Evolutionary conservation across 1,284 basidiomycete genomes (phyloP), one percentile per base, ranked within the genome.

Genomic region (Mycena citricolor): DNA sequence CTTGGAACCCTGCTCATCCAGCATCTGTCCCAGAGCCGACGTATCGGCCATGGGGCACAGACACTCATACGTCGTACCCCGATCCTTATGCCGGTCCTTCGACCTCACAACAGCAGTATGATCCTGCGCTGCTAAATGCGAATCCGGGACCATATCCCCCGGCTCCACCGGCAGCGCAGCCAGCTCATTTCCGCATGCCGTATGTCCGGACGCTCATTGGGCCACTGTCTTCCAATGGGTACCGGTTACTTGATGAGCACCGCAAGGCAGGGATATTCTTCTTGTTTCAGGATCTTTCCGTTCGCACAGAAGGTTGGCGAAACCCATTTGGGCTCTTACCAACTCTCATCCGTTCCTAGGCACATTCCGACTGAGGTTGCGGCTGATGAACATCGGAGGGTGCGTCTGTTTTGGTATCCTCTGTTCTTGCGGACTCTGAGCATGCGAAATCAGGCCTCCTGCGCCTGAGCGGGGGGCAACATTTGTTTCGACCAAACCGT

Each of bases 171-270:
- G 52, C 59, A 57, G 51, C 59, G 55, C 39, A 64, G 63, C 25
- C 62, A 67, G 28, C 71, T 26, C 66, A 76, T 42, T 73, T 80
- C 17, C 72, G 81, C 16, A 79, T 81, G 57, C 77, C 80, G 4
- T 92, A 90, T 63, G 89, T 86, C 5, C 80, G 90, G 37, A 94
- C 92, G 1, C 77, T 95, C 5, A 90, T 95, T 45, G 92, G 92
- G 7, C 88, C 90, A 2, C 73, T 94, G 14, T 86, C 86, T 19
- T 81, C 90, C 12, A 89, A 89, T 58, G 91, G 90, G 20, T 86
- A 85, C 60, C 80, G 86, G 33, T 71, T 94, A 46, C 67, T 83
- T 44, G 91, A 93, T 58, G 88, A 90, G 59, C 79, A 92, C 62
- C 83, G 86, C 46, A 82, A 83, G 52, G 74, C 80, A 26, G 92